phyloP scores from a whole-genome alignment of 2,329 filamentous ascomycete genomes.

The Biscogniauxia mediterranea region DNA sequence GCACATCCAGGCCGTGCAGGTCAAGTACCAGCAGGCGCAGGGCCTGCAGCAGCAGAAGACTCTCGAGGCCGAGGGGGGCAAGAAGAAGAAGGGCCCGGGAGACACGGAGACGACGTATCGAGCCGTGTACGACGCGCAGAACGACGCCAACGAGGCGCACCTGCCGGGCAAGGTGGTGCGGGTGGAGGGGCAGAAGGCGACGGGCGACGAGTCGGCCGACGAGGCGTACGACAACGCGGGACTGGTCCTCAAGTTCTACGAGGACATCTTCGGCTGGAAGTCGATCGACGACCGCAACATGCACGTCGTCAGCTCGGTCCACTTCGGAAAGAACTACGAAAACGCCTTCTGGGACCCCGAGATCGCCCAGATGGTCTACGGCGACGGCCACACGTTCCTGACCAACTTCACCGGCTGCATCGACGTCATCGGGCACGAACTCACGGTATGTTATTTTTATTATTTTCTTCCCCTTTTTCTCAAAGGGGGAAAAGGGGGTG shows the following conservation, averaged over 20 bases:
- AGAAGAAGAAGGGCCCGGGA: constrained; percentile 7
- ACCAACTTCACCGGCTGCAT: constrained; percentile 50
- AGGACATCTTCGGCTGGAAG: constrained; percentile 47
- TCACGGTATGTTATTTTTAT: constrained; percentile 36
- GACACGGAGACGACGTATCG: constrained; percentile 36
- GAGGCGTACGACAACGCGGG: constrained; percentile 51
- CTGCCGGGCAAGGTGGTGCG: constrained; percentile 45
- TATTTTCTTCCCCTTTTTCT: too few relatives aligned
- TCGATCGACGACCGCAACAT: constrained; percentile 52
- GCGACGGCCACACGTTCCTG: constrained; percentile 52
- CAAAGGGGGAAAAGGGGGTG: too few relatives aligned
- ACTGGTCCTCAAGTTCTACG: constrained; percentile 49
- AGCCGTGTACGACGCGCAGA: constrained; percentile 45
- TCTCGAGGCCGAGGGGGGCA: not conserved
- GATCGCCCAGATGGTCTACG: constrained; percentile 53
- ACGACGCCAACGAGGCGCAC: constrained; percentile 34
- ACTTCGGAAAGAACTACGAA: constrained; percentile 49
- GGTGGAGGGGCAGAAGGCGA: constrained; percentile 40
- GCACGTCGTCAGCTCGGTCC: constrained; percentile 51
- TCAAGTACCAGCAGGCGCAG: constrained; percentile 31
- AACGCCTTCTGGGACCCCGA: constrained; percentile 55
- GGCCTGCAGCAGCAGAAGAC: constrained; percentile 22
- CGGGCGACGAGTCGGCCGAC: constrained; percentile 44
- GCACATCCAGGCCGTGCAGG: constrained; percentile 36
- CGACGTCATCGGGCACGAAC: constrained; percentile 57